These are phyloP conservation scores for Hymenoscyphus scutula DNA, from an alignment of 2,329 filamentous ascomycete species.

Conservation along the genomic window DNA sequence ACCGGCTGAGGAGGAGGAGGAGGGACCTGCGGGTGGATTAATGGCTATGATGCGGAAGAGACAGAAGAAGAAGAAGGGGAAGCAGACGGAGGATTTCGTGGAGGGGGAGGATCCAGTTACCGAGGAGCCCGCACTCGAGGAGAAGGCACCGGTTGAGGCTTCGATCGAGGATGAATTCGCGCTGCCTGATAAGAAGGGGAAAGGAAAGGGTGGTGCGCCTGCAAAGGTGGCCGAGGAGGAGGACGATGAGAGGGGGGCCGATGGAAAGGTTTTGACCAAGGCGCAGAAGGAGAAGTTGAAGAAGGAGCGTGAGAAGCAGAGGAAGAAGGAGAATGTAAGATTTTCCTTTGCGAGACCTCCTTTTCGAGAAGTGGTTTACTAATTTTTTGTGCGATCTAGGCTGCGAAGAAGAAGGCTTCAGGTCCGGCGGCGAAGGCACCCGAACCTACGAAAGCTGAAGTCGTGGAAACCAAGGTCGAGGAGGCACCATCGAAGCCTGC, in stretches of 20 bases:
- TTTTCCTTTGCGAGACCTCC: neutral
- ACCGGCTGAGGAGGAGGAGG: constrained; percentile 49
- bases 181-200: constrained; percentile 69
- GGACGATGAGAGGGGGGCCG: constrained; percentile 51
- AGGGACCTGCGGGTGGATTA: constrained; percentile 57
- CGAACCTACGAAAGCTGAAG: constrained; percentile 50
- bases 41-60: constrained; percentile 81
- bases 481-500: constrained; percentile 47
- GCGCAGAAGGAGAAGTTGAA: constrained; percentile 98
- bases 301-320: constrained; percentile 97
- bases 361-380: neutral
- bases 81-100: constrained; percentile 72
- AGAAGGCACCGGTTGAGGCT: constrained; percentile 77
- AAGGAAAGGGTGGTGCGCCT: constrained; percentile 53
- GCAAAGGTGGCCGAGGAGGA: constrained; percentile 44
- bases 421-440: constrained; percentile 53
- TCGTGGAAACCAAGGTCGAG: constrained; percentile 31
- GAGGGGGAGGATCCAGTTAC: constrained; percentile 62
- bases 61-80: constrained; percentile 66
- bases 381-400: constrained; percentile 47
- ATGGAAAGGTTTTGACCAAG: constrained; percentile 82
- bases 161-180: constrained; percentile 84
- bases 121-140: constrained; percentile 41
- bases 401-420: constrained; percentile 76
- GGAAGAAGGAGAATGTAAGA: constrained; percentile 93